Evolutionary conservation across 768 basidiomycete species (phyloP), one percentile per base, ranked within the genome.

Genomic region (Amanita brunnescens): DNA sequence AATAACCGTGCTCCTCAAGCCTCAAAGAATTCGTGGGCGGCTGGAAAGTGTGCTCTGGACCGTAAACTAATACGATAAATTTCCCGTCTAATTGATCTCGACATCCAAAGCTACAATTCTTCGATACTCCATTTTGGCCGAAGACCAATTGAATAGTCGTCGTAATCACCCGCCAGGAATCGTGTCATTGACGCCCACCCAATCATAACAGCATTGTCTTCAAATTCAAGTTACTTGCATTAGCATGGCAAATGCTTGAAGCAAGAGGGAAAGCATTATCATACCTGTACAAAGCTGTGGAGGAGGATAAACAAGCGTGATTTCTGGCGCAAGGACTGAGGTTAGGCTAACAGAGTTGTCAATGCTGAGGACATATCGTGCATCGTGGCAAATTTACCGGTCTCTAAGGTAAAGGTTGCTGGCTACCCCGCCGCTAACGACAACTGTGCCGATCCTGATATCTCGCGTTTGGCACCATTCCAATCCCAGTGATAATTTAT

Each of bases 141-240:
- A 6, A 85, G 67, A 18, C 76, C 75, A 12, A 87, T 71, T 20
- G 74, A 70, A 55, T 84, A 90, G 6, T 76, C 70, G 58, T 85
- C 85, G 39, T 74, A 67, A 52, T 85, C 81, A 3, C 70, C 70
- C 0, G 68, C 69, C 21, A 85, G 71, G 55, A 96, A 87, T 10
- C 92, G 80, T 58, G 84, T 69, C 77, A 94, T 85, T 0, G 89
- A 84, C 3, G 93, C 87, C 88, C 87, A 95, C 2, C 79, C 95
- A 57, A 97, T 89, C 95, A 98, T 98, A 7, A 80, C 94, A 0
- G 95, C 95, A 64, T 97, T 98, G 60, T 97, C 95, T 94, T 56
- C 0, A 34, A 14, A 9, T 6, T 7, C 3, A 24, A n/a, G n/a
- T n/a, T n/a, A n/a, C n/a, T n/a, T 14, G 21, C 43, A 23, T 20